These are phyloP conservation scores for Nemania sp. DNA, from an alignment of 2,329 filamentous ascomycete genomes.

Conservation along the genomic window DNA sequence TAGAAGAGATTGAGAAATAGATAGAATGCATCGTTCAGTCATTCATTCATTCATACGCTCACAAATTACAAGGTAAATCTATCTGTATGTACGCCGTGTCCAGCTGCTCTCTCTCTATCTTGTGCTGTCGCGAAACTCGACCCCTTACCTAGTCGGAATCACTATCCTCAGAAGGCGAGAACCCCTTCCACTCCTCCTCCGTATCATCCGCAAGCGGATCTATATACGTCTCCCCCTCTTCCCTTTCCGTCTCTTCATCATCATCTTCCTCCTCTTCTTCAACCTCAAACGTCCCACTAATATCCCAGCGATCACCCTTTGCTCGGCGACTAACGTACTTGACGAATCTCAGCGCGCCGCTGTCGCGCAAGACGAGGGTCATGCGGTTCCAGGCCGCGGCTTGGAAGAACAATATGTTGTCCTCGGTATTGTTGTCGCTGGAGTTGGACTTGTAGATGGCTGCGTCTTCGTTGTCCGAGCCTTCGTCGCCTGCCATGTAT, in stretches of 20 bases:
- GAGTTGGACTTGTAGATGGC: slow-evolving; percentile 81
- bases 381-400: slow-evolving; percentile 82
- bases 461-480: slow-evolving; percentile 67
- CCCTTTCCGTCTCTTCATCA: slow-evolving; percentile 42
- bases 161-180: slow-evolving; percentile 45
- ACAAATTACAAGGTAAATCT: too few relatives aligned
- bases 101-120: too few relatives aligned
- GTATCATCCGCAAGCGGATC: slow-evolving; percentile 47
- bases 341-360: slow-evolving; percentile 85
- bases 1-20: too few relatives aligned
- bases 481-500: slow-evolving; percentile 90
- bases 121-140: not conserved
- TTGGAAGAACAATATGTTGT: slow-evolving; percentile 68
- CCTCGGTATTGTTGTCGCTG: slow-evolving; percentile 79
- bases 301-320: slow-evolving; percentile 89
- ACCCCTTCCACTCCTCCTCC: slow-evolving; percentile 62
- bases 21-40: too few relatives aligned
- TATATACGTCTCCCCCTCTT: slow-evolving; percentile 43
- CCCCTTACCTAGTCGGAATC: slow-evolving; percentile 31
- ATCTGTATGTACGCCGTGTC: too few relatives aligned
- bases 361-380: slow-evolving; percentile 86
- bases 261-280: slow-evolving; percentile 54
- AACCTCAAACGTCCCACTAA: slow-evolving; percentile 78
- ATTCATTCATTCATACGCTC: too few relatives aligned
- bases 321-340: slow-evolving; percentile 90